A percentile compares a stretch with the other conserved stretches of the same genome.
Conservation (phyloP, 2,329 filamentous ascomycete genomes). For the Fusarium nygamai region DNA sequence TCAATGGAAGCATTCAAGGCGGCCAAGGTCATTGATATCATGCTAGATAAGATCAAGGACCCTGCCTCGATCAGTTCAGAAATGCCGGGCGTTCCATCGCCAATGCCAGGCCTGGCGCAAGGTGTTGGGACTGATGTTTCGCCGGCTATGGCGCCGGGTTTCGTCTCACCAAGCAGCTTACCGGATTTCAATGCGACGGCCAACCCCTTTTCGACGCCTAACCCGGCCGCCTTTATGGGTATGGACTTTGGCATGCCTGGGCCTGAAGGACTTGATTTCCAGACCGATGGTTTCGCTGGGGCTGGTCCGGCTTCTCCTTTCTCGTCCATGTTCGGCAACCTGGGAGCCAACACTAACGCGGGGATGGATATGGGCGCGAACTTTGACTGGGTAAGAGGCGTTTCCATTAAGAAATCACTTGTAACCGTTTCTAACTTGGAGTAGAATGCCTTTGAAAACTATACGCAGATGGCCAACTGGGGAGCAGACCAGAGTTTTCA, state of each 20-base stretch:
- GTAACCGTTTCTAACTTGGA: slow-evolving; percentile 38
- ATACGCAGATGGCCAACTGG: slow-evolving; percentile 64
- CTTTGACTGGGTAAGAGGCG: slow-evolving; percentile 66
- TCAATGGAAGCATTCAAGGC: slow-evolving; percentile 94
- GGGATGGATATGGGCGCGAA: slow-evolving; percentile 59
- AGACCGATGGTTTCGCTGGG: slow-evolving; percentile 45
- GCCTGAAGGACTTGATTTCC: slow-evolving; percentile 45
- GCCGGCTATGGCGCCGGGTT: slow-evolving; percentile 39
- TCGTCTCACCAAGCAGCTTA: slow-evolving; percentile 42
- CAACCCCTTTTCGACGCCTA: slow-evolving; percentile 50
- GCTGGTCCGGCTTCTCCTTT: slow-evolving; percentile 55
- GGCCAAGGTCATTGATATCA: slow-evolving; percentile 79
- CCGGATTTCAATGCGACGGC: slow-evolving; percentile 41
- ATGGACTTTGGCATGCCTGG: slow-evolving; percentile 56
- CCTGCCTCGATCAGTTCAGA: slow-evolving; percentile 25
- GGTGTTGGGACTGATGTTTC: slow-evolving; percentile 53
- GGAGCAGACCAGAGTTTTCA: slow-evolving; percentile 62
- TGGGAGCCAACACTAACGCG: slow-evolving; percentile 45
- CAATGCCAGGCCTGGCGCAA: slow-evolving; percentile 45
- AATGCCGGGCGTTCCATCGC: slow-evolving; percentile 21
- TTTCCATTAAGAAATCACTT: not conserved
- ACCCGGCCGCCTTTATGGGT: slow-evolving; percentile 53
- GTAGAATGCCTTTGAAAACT: slow-evolving; percentile 67
- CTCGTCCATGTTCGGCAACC: slow-evolving; percentile 62
- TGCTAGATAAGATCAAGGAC: slow-evolving; percentile 78